Conservation (phyloP, 768 basidiomycete genomes). For the Leucocoprinus birnbaumii region DNA sequence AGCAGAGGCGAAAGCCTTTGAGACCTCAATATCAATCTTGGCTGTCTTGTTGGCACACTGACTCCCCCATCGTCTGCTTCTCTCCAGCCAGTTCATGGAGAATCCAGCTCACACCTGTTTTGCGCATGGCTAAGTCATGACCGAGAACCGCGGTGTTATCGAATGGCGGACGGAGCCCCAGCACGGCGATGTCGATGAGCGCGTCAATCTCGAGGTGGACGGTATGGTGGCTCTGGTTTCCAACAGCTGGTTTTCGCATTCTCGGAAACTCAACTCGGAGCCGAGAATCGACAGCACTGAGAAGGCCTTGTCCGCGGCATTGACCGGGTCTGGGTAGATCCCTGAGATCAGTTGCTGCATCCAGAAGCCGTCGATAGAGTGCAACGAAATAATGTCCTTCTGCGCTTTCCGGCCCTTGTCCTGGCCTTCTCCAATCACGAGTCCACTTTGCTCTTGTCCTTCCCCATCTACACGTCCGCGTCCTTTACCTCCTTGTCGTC, state of each 20-base stretch:
- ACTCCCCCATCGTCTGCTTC: constrained; percentile 43
- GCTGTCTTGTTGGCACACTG: constrained; percentile 68
- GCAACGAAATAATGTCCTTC: constrained; percentile 82
- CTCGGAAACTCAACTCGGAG: constrained; percentile 17
- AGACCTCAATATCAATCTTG: constrained; percentile 46
- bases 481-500: constrained; percentile 31
- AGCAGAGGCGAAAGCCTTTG: constrained; percentile 82
- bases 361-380: constrained; percentile 97
- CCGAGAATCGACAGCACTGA: constrained; percentile 55
- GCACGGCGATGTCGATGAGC: constrained; percentile 84
- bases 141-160: constrained; percentile 89
- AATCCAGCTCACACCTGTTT: constrained; percentile 97
- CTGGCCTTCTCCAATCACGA: constrained; percentile 70
- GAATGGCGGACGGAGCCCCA: too few relatives aligned
- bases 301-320: constrained; percentile 87
- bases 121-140: constrained; percentile 96
- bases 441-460: constrained; percentile 53
- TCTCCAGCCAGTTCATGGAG: constrained; percentile 84
- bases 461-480: too few relatives aligned
- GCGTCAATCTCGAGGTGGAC: constrained; percentile 89
- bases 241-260: constrained; percentile 53
- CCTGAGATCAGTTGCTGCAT: constrained; percentile 92
- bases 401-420: constrained; percentile 53
- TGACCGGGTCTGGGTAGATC: constrained; percentile 91
- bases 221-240: constrained; percentile 91